Evolutionary conservation across 352 stramenopile species (phyloP), one percentile per base, ranked within the genome.

Genomic region (Globisporangium spinosum): DNA sequence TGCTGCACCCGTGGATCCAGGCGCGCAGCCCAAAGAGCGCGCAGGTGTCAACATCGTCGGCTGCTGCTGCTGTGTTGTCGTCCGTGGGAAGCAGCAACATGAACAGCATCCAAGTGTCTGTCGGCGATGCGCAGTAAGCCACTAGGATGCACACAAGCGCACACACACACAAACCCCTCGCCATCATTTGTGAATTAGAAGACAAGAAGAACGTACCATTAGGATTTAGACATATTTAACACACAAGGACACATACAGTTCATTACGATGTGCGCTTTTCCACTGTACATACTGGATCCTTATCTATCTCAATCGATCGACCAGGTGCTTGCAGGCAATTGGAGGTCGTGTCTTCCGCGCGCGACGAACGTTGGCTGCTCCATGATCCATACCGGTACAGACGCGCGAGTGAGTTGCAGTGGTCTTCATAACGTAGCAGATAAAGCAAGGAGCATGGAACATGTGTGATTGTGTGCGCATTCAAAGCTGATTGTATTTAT

Each of bases 1-100:
- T 98, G 20, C 76, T 93, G 68, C 93, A 98, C 77, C 91, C 91
- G 47, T 98, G 95, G 95, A 83, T 98, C 38, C 27, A 68, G 27
- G 35, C 67, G 1, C 63, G 62, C 47, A 20, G 34, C 15, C 23
- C 65, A 2, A 27, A 53, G 47, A 55, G 35, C 4, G 51, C 62
- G n/a, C 67, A 57, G 3, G 13, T 7, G 25, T 47, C 15, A 72
- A 32, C 35, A 62, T 69, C 9, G 69, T 22, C 22, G 51, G 17
- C 38, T 45, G 38, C 51, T 34, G 51, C 51, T 25, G n/a, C 10
- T 9, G 68, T 13, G 68, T 74, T 59, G 65, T 57, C 56, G 65
- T 57, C 56, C 9, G 29, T 35, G 13, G 10, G n/a, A 29, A 68
- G 22, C 54, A 55, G 43, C 53, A 54, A 34, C 58, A 64, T 35